Base-by-base conservation (phyloP, 768 basidiomycete genomes). In the Lactarius sp. region DNA sequence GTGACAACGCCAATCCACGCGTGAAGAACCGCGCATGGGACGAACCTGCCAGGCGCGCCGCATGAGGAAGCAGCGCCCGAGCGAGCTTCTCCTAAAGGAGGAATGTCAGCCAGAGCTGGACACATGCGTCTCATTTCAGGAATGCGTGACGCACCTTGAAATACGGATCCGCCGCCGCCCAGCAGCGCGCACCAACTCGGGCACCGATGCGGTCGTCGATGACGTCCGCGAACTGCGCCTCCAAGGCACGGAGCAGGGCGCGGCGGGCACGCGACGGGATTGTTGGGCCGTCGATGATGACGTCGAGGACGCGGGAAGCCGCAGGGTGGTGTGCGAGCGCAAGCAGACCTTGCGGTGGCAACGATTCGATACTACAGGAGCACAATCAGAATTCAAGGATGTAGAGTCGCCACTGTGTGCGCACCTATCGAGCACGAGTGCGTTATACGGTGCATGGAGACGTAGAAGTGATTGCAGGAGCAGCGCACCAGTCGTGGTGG, bases 151-250 rank as follows among this genome's bases (percentile, higher is more conserved):
- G 27, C 65, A 94, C 94, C 79, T 90, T 94, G 67, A 97, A 81
- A 75, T 90, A 98, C 1, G 92, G 87, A 75, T 99, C 97, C n/a
- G 90, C 87, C 65, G 83, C 85, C 1, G 81, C 84, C 93, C 94
- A 98, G 68, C 89, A 91, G n/a, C 88, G 85, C 70, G 95, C 96
- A 5, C 84, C 91, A 0, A 98, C 86, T 52, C 93, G 81, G 69
- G 91, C 92, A 51, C 97, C 97, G 66, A 97, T 85, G 51, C 89
- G 85, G 72, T 98, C 93, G 71, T 95, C 90, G 6, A 90, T 90
- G 39, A 99, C 84, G 36, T 77, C 71, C 71, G 88, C 86, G 74
- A 87, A 97, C 63, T 87, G 82, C 6, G 87, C 91, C 44, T 94
- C 81, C 70, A 96, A 85, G 5, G 81, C 79, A 71, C 86, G 77